Evolutionary conservation across 768 basidiomycete genomes (phyloP), one percentile per base, ranked within the genome.

Genomic region (Tricholoma flavovirens): DNA sequence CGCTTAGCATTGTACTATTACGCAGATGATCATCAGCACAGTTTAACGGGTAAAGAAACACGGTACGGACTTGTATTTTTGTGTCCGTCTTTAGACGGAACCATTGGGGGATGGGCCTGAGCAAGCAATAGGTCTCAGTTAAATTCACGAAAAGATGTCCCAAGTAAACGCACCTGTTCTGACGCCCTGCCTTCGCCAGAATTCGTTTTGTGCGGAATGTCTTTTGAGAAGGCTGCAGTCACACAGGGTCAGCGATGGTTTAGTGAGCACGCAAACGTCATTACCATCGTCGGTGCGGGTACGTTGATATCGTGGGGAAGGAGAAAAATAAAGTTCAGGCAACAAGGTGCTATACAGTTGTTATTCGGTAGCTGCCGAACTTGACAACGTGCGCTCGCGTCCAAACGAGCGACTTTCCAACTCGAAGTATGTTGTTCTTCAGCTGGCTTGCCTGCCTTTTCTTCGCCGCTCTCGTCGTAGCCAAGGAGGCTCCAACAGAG

Each of bases 161-260:
- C 19, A 24, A 36, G 29, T 14, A 32, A 56, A 71, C 82, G 64
- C 66, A 93, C 90, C 96, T 84, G 82, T 99, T 99, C 83, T 97
- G 94, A 68, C 93, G 87, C 59, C 80, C 74, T 59, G 93, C 93
- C 83, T 98, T 99, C 71, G 96, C 93, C 66, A 99, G 90, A 71
- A 86, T 95, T 72, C 87, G 87, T 82, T 99, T 99, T 73, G 90
- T 94, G 71, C 90, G 83, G 84, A 98, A 98, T 57, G 93, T 84
- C 79, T 99, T 99, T 87, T 98, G 93, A 71, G 96, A 98, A 76
- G 96, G 96, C 96, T 98, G 43, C 21, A 30, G n/a, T n/a, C n/a
- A 30, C 11, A 49, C 17, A 46, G 10, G 15, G 53, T 66, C 40
- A 68, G 54, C 38, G 54, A 22, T 30, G 1, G 30, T 35, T n/a